Percentiles rank a stretch among this genome's conserved stretches.
Evolutionary conservation across 2,329 filamentous ascomycete species (phyloP).

Genomic region (Phaeomoniella chlamydospora): DNA sequence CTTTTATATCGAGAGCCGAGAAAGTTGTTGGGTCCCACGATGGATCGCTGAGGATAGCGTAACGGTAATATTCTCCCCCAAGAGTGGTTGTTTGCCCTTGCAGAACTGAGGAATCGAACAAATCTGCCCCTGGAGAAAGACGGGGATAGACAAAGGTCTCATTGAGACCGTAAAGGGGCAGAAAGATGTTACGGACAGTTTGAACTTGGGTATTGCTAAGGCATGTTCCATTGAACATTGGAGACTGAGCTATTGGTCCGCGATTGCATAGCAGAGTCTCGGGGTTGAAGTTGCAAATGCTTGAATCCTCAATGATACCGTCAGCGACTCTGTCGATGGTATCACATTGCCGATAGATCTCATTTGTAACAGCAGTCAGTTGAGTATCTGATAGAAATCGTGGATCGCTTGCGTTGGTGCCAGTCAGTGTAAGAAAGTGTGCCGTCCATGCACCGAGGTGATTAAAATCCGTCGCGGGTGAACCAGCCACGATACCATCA

Average conservation of each 20-base stretch:
- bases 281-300: conserved; percentile 6
- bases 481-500: conserved; percentile 13
- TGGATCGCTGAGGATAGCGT: conserved; percentile 25
- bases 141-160: conserved; percentile 4
- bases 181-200: conserved; percentile 5
- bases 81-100: not conserved
- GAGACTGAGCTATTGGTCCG: too few relatives aligned
- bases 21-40: conserved; percentile 13
- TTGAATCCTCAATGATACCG: conserved; percentile 11
- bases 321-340: conserved; percentile 13
- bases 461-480: conserved; percentile 9
- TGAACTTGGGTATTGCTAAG: conserved; percentile 1
- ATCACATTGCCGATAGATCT: conserved; percentile 10
- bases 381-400: conserved; percentile 21
- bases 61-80: conserved; percentile 26
- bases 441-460: conserved; percentile 1
- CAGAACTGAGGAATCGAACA: not conserved
- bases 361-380: conserved; percentile 18
- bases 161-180: conserved; percentile 2
- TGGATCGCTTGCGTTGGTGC: not conserved
- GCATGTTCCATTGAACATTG: conserved; percentile 1
- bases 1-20: conserved; percentile 8
- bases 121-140: conserved; percentile 5
- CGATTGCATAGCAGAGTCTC: conserved; percentile 1
- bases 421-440: not conserved